A percentile compares a stretch with the other conserved stretches of the same genome.
Evolutionary conservation across 495 filamentous ascomycete species (phyloP).

Genomic region (Penicillium roqueforti): DNA sequence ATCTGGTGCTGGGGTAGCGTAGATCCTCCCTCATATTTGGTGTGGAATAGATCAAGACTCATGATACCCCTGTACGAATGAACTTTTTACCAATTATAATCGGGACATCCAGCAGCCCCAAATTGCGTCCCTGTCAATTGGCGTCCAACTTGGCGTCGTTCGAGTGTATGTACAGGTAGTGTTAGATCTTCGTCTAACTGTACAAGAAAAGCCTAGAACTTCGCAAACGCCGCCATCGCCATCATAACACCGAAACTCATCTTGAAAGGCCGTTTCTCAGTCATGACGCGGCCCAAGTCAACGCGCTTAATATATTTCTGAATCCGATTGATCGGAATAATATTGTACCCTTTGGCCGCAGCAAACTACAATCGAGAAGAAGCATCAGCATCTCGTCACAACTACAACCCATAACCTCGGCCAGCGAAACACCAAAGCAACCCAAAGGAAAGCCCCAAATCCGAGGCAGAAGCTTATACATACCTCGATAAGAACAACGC

Average conservation of each 20-base stretch:
- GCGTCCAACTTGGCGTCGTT: neutral
- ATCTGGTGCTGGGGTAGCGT: conserved; percentile 53
- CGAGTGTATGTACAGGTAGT: conserved; percentile 17
- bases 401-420: neutral
- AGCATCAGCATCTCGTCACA: neutral
- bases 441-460: neutral
- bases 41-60: conserved; percentile 19
- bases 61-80: conserved; percentile 39
- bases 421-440: neutral
- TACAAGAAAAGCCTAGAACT: conserved; percentile 30
- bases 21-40: conserved; percentile 1
- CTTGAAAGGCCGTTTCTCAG: conserved; percentile 71
- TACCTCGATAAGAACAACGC: conserved; percentile 69
- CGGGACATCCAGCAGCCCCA: neutral
- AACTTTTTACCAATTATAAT: conserved; percentile 9
- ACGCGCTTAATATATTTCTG: conserved; percentile 56
- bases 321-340: conserved; percentile 58
- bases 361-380: conserved; percentile 49
- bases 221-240: conserved; percentile 68
- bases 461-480: conserved; percentile 16
- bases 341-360: conserved; percentile 67
- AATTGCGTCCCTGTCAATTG: neutral
- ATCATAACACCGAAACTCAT: conserved; percentile 73
- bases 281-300: conserved; percentile 56
- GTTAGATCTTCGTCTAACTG: neutral